Evolutionary conservation across 1,284 basidiomycete species (phyloP).

Genomic region (Boletellus deceptivus): DNA sequence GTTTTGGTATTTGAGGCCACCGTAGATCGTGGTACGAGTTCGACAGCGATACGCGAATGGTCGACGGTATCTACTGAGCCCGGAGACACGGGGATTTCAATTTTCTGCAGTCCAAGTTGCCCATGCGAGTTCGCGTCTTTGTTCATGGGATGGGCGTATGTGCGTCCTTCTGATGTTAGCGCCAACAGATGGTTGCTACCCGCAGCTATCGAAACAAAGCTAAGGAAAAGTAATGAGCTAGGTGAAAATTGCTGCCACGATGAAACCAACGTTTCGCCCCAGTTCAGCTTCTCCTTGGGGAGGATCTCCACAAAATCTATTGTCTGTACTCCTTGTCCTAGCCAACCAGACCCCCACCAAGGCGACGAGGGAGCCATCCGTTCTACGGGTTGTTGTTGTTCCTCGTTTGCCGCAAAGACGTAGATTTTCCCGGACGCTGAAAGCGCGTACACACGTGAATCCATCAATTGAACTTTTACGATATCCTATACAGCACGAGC

Average conservation of each 20-base stretch:
- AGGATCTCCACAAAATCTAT: slow-evolving; percentile 51
- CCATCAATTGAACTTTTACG: slow-evolving; percentile 53
- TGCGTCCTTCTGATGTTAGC: slow-evolving; percentile 77
- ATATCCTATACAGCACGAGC: slow-evolving; percentile 55
- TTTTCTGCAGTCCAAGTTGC: slow-evolving; percentile 78
- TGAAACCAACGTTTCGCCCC: slow-evolving; percentile 53
- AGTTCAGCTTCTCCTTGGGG: slow-evolving; percentile 44
- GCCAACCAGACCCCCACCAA: slow-evolving; percentile 57
- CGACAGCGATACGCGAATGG: slow-evolving; percentile 43
- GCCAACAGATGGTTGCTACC: slow-evolving; percentile 85
- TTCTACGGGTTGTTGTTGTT: slow-evolving; percentile 40
- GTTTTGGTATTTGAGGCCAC: slow-evolving; percentile 50
- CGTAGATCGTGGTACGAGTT: slow-evolving; percentile 59
- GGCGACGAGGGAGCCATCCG: slow-evolving; percentile 43
- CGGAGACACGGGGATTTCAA: slow-evolving; percentile 48
- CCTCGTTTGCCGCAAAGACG: slow-evolving; percentile 53
- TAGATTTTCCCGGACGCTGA: slow-evolving; percentile 75
- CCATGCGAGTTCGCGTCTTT: slow-evolving; percentile 80
- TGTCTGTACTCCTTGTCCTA: slow-evolving; percentile 54
- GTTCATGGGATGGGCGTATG: slow-evolving; percentile 78
- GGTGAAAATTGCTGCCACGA: not conserved
- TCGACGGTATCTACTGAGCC: slow-evolving; percentile 21
- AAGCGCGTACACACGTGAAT: slow-evolving; percentile 67
- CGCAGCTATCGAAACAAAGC: slow-evolving; percentile 71
- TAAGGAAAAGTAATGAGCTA: slow-evolving; percentile 31